phyloP scores from a whole-genome alignment of 352 stramenopile genomes.

The Phytophthora melonis region DNA sequence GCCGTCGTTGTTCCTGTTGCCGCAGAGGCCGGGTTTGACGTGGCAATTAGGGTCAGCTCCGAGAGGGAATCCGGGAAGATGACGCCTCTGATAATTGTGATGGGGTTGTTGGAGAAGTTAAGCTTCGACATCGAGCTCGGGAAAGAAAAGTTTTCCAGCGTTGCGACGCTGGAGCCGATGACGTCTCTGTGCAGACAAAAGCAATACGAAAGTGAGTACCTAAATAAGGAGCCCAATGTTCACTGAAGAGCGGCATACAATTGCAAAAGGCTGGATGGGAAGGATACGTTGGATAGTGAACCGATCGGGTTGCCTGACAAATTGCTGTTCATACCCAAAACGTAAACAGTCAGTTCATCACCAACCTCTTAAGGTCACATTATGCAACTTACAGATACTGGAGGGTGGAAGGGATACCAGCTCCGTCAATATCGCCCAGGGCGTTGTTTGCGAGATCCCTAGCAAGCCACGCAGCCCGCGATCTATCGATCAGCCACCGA shows the following conservation, averaged over 20 bases:
- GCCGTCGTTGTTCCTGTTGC: neutral
- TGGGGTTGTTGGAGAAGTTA: conserved; percentile 51
- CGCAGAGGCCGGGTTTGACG: neutral
- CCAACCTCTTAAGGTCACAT: neutral
- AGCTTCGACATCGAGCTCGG: conserved; percentile 42
- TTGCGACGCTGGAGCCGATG: conserved; percentile 35
- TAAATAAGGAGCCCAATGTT: neutral
- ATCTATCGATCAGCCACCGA: neutral
- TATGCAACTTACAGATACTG: conserved; percentile 33
- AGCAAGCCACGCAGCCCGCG: neutral
- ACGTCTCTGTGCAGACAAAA: conserved; percentile 21
- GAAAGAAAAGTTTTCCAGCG: conserved; percentile 52
- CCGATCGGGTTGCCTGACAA: conserved; percentile 50
- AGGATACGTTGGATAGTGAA: conserved; percentile 30
- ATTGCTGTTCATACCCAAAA: conserved; percentile 33
- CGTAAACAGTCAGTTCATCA: neutral
- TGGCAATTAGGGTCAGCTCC: conserved; percentile 34
- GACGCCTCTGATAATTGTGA: conserved; percentile 44
- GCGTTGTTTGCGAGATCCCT: conserved; percentile 40
- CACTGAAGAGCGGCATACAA: conserved; percentile 33
- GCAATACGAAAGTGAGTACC: too few species aligned
- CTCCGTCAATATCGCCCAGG: conserved; percentile 22
- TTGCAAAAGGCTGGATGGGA: conserved; percentile 40
- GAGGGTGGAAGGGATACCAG: conserved; percentile 22
- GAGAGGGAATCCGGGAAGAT: conserved; percentile 46